Evolutionary conservation across 805 yeast species (phyloP).

Genomic region (Candida hungchunana): DNA sequence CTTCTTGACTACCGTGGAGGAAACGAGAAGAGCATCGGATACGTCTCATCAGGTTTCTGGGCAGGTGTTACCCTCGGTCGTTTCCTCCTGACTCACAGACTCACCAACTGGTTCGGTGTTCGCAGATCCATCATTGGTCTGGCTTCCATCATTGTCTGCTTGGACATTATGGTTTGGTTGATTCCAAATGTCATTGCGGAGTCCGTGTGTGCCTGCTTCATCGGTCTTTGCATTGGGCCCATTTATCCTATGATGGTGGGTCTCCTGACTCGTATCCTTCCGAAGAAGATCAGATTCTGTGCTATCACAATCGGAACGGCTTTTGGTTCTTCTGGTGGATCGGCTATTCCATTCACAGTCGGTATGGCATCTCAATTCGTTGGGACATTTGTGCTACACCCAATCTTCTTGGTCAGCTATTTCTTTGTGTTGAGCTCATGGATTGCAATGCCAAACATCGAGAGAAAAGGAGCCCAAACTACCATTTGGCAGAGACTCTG

Average conservation of each 20-base stretch:
- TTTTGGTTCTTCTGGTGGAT: conserved; percentile 57
- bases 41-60: conserved; percentile 64
- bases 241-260: conserved; percentile 50
- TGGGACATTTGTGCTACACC: conserved; percentile 48
- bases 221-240: conserved; percentile 57
- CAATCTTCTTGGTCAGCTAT: conserved; percentile 39
- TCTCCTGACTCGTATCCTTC: conserved; percentile 39
- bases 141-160: conserved; percentile 31
- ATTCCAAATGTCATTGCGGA: conserved; percentile 41
- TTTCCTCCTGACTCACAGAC: conserved; percentile 39
- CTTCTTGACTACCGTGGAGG: conserved; percentile 49
- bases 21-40: conserved; percentile 39
- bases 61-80: conserved; percentile 60
- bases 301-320: conserved; percentile 50
- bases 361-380: conserved; percentile 43
- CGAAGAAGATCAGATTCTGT: conserved; percentile 47
- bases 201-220: conserved; percentile 41
- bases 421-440: conserved; percentile 34
- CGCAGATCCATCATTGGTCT: conserved; percentile 40
- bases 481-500: conserved; percentile 23
- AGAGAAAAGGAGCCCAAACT: conserved; percentile 25
- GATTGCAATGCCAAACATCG: conserved; percentile 42
- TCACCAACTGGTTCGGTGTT: conserved; percentile 39
- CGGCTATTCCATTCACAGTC: conserved; percentile 48
- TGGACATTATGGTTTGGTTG: conserved; percentile 45